Percentiles rank a stretch among this genome's conserved stretches.
Evolutionary conservation across 305 asterid species (phyloP).

Genomic region (Stenogyne calaminthoides): DNA sequence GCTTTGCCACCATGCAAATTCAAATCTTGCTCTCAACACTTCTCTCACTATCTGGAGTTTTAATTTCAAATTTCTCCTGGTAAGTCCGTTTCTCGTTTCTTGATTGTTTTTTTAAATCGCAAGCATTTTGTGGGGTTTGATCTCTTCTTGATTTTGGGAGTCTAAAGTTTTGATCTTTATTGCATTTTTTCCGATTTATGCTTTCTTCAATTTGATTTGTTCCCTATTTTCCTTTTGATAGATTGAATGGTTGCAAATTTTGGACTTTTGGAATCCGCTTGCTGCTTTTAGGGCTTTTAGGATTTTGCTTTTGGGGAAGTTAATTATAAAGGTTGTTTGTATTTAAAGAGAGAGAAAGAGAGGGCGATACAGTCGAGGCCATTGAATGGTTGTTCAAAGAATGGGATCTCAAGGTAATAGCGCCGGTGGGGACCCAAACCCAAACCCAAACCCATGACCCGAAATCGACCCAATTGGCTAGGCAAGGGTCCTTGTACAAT

Average conservation of each 20-base stretch:
- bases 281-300: constrained; percentile 33
- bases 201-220: constrained; percentile 36
- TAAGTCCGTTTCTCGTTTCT: constrained; percentile 22
- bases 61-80: constrained; percentile 33
- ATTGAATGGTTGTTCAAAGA: constrained; percentile 45
- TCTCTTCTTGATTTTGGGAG: constrained; percentile 27
- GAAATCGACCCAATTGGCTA: constrained; percentile 48
- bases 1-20: constrained; percentile 45
- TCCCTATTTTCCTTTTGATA: constrained; percentile 4
- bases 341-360: constrained; percentile 9
- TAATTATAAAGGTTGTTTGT: constrained; percentile 24
- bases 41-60: constrained; percentile 26
- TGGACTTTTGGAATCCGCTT: constrained; percentile 33
- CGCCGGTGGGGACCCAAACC: constrained; percentile 34
- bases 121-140: constrained; percentile 33
- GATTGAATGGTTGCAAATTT: constrained; percentile 38
- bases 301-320: constrained; percentile 25
- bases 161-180: constrained; percentile 23
- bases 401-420: constrained; percentile 79
- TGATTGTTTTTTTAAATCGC: background rate
- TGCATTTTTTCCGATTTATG: constrained; percentile 12
- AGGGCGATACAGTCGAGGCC: constrained; percentile 26
- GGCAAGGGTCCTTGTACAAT: constrained; percentile 78
- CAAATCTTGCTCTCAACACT: constrained; percentile 28
- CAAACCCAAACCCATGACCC: constrained; percentile 43